These are phyloP conservation scores for Globisporangium parvum DNA, from an alignment of 352 stramenopile species.

Conservation along the genomic window DNA sequence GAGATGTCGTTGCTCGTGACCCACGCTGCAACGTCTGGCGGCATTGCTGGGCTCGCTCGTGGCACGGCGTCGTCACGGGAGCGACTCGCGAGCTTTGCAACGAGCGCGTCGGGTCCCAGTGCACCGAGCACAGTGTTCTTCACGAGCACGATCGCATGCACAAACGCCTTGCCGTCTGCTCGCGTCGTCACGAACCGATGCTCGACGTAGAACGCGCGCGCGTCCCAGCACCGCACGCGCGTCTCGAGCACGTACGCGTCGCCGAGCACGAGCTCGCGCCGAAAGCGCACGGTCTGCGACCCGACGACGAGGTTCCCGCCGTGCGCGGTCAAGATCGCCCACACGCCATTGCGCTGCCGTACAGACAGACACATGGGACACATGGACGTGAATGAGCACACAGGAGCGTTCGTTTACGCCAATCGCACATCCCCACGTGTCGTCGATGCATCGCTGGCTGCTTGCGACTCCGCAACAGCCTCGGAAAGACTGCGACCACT, in stretches of 20 bases:
- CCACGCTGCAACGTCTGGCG: slow-evolving; percentile 52
- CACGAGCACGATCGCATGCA: slow-evolving; percentile 83
- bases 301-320: slow-evolving; percentile 78
- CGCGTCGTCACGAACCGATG: slow-evolving; percentile 67
- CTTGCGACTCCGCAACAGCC: background rate
- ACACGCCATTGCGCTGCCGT: slow-evolving; percentile 64
- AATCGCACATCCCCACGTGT: background rate
- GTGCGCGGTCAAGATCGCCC: slow-evolving; percentile 40
- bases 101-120: slow-evolving; percentile 49
- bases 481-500: no score
- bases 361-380: slow-evolving; percentile 2
- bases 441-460: background rate
- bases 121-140: slow-evolving; percentile 81
- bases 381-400: background rate
- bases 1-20: slow-evolving; percentile 72
- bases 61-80: slow-evolving; percentile 19
- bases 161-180: slow-evolving; percentile 31
- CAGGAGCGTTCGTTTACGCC: background rate
- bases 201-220: slow-evolving; percentile 81
- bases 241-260: slow-evolving; percentile 66
- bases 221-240: slow-evolving; percentile 76
- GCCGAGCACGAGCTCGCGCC: slow-evolving; percentile 68
- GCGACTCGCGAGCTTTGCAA: slow-evolving; percentile 43
- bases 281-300: slow-evolving; percentile 76
- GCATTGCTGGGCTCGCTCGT: slow-evolving; percentile 29